Conservation (phyloP, 2,329 filamentous ascomycete genomes). For the Chrysoporthe puriensis region DNA sequence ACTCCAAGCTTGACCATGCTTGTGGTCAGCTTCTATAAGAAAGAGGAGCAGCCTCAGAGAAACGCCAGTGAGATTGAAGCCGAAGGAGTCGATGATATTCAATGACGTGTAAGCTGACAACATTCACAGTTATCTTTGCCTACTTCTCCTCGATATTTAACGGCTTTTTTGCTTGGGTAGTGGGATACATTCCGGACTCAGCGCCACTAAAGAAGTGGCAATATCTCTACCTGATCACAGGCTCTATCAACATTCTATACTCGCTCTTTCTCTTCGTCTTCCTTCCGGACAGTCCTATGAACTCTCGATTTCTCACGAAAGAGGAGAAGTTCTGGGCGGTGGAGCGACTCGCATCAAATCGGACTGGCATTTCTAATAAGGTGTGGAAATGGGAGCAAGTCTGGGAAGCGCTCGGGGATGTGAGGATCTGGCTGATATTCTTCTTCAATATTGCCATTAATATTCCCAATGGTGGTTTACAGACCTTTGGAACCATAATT, state of each 20-base stretch:
- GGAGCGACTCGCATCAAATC: slow-evolving; percentile 41
- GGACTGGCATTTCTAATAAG: slow-evolving; percentile 40
- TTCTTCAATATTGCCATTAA: slow-evolving; percentile 36
- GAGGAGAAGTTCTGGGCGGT: slow-evolving; percentile 37
- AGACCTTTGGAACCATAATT: slow-evolving; percentile 29
- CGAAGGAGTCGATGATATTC: background rate
- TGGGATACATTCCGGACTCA: slow-evolving; percentile 24
- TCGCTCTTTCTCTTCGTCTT: slow-evolving; percentile 36
- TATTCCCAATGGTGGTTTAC: slow-evolving; percentile 37
- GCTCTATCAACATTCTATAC: slow-evolving; percentile 37
- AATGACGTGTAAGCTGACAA: background rate
- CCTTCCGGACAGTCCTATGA: slow-evolving; percentile 43
- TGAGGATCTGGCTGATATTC: slow-evolving; percentile 36
- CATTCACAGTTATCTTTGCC: slow-evolving; percentile 39
- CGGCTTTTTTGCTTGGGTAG: slow-evolving; percentile 51
- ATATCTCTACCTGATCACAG: slow-evolving; percentile 39
- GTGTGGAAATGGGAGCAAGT: slow-evolving; percentile 38
- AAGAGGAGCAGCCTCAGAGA: slow-evolving; percentile 41
- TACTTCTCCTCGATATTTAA: slow-evolving; percentile 42
- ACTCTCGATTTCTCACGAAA: slow-evolving; percentile 38
- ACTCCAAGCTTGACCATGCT: slow-evolving; percentile 41
- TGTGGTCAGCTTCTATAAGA: slow-evolving; percentile 44
- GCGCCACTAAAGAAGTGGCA: slow-evolving; percentile 32
- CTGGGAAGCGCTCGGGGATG: slow-evolving; percentile 34
- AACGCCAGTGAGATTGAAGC: slow-evolving; percentile 33